Evolutionary conservation across 1,139 yeast genomes (phyloP).

Genomic region (Blastobotrys indianensis): DNA sequence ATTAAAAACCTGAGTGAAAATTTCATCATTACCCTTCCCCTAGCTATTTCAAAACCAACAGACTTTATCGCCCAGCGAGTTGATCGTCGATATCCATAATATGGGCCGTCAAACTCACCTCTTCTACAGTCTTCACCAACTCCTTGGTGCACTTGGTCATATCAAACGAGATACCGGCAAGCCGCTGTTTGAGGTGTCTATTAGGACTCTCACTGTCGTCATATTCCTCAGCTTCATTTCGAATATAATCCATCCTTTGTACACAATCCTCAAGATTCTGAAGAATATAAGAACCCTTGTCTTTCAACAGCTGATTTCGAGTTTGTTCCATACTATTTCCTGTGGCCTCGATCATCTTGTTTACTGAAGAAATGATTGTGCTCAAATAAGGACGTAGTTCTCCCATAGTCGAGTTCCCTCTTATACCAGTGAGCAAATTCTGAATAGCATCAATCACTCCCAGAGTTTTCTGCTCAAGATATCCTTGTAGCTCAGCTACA

Average conservation of each 20-base stretch:
- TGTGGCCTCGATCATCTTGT: slow-evolving; percentile 88
- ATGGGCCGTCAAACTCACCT: slow-evolving; percentile 81
- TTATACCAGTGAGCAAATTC: slow-evolving; percentile 49
- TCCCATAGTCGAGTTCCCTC: slow-evolving; percentile 61
- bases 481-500: slow-evolving; percentile 72
- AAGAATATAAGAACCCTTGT: slow-evolving; percentile 88
- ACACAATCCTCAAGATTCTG: slow-evolving; percentile 80
- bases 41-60: background rate
- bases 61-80: slow-evolving; percentile 12
- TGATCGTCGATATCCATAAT: slow-evolving; percentile 39
- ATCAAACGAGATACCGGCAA: slow-evolving; percentile 94
- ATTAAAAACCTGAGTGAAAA: background rate
- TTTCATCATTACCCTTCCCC: background rate
- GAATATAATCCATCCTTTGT: slow-evolving; percentile 49
- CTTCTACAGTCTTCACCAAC: slow-evolving; percentile 91
- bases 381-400: slow-evolving; percentile 64
- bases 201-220: slow-evolving; percentile 64
- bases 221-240: slow-evolving; percentile 32
- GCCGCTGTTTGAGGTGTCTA: slow-evolving; percentile 81
- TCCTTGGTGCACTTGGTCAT: slow-evolving; percentile 95
- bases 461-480: slow-evolving; percentile 89
- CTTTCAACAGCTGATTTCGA: slow-evolving; percentile 66
- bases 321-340: slow-evolving; percentile 85
- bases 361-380: slow-evolving; percentile 70
- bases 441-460: slow-evolving; percentile 89